Conservation (phyloP, 2,329 filamentous ascomycete species). For the Fusarium longipes region DNA sequence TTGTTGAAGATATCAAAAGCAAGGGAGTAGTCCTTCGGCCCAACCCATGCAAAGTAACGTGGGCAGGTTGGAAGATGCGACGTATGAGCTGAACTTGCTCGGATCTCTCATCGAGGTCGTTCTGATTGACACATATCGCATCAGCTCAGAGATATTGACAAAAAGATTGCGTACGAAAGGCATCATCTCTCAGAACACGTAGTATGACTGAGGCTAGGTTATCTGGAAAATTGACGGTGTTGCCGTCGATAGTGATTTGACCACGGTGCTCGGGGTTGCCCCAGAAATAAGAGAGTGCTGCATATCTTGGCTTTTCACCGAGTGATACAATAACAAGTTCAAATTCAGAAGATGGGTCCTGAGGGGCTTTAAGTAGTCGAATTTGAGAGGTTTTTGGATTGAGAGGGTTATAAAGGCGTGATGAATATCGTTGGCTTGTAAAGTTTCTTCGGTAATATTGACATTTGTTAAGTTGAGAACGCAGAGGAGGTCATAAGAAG, state of each 20-base stretch:
- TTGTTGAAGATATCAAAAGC: not conserved
- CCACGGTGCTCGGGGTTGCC: not conserved
- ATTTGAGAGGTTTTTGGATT: not conserved
- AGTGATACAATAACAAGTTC: slow-evolving; percentile 9
- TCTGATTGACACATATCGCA: slow-evolving; percentile 13
- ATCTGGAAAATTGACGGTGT: not conserved
- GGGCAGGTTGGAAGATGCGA: slow-evolving; percentile 2
- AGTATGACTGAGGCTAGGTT: slow-evolving; percentile 17
- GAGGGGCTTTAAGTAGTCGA: slow-evolving; percentile 2
- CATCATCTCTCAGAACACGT: not conserved
- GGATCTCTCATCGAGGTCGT: slow-evolving; percentile 2
- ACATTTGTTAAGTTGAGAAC: not conserved
- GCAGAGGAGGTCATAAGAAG: not conserved
- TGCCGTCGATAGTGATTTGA: slow-evolving; percentile 1
- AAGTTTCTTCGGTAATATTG: not conserved
- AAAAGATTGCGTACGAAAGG: not conserved
- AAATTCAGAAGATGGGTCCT: not conserved
- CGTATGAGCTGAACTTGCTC: slow-evolving; percentile 20
- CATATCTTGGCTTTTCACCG: slow-evolving; percentile 13
- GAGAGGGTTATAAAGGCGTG: slow-evolving; percentile 12
- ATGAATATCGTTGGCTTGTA: not conserved
- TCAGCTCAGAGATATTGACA: not conserved
- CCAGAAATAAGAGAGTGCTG: slow-evolving; percentile 15
- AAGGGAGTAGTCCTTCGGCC: slow-evolving; percentile 13
- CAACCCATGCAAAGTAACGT: slow-evolving; percentile 4